Evolutionary conservation across 2,329 filamentous ascomycete species (phyloP).

Genomic region (Orbilia oligospora): DNA sequence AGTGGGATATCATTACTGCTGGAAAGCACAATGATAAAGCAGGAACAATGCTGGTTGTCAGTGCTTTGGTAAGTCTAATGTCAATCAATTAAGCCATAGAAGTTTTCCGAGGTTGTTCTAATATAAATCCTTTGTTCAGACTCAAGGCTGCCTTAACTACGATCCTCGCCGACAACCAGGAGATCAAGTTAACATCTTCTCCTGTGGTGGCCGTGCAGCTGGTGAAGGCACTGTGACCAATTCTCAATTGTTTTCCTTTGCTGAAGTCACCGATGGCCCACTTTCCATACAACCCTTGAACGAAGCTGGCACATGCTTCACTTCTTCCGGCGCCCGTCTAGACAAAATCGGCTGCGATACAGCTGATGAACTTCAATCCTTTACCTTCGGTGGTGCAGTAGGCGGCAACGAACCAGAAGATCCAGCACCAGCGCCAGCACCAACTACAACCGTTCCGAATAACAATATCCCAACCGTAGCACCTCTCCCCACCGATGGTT

Average conservation of each 20-base stretch:
- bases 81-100: too few species aligned
- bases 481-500: slow-evolving; percentile 18
- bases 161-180: slow-evolving; percentile 71
- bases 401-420: slow-evolving; percentile 25
- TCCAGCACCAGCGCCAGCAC: neutral
- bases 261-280: slow-evolving; percentile 67
- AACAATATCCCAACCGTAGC: slow-evolving; percentile 17
- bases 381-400: slow-evolving; percentile 65
- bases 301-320: slow-evolving; percentile 69
- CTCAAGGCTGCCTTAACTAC: slow-evolving; percentile 74
- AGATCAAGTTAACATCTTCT: slow-evolving; percentile 73
- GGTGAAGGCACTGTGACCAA: slow-evolving; percentile 70
- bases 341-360: slow-evolving; percentile 69
- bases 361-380: slow-evolving; percentile 68
- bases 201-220: slow-evolving; percentile 74
- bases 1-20: slow-evolving; percentile 71
- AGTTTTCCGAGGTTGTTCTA: neutral
- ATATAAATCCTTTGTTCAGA: slow-evolving; percentile 65
- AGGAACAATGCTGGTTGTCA: slow-evolving; percentile 72
- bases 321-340: slow-evolving; percentile 68
- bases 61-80: slow-evolving; percentile 68
- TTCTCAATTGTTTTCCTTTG: slow-evolving; percentile 72
- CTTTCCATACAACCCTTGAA: slow-evolving; percentile 70
- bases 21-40: slow-evolving; percentile 71
- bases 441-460: neutral